Base-by-base conservation (phyloP, 495 filamentous ascomycete genomes). In the Parathielavia hyrcaniae region DNA sequence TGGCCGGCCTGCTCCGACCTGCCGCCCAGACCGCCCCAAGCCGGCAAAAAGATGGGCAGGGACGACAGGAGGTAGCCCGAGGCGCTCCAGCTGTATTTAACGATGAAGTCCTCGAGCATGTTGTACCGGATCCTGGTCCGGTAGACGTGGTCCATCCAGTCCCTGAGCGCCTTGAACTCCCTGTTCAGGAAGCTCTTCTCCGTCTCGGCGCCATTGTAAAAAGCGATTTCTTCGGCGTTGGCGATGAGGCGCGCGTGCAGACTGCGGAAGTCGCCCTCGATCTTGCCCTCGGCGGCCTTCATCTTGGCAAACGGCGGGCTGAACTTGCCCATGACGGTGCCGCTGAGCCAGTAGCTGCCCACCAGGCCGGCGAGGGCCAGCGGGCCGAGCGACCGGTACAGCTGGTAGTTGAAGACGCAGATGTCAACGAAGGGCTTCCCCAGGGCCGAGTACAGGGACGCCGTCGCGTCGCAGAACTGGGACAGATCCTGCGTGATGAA, bases 1-100 rank as follows among this genome's bases (percentile, higher is more conserved):
- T 63, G 65, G 9, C 71, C 75, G 32, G 53, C 62, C 6, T 85
- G 74, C 67, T 95, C 89, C 64, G 83, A 69, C 26, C 77, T 77
- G 32, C 87, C 88, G 38, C 84, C 90, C 9, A 89, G 71, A 50
- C 93, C 91, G 50, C 91, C 90, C 90, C 91, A 96, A 17, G 91
- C 88, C 6, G 95, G 95, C 11, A 99, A 81, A 78, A 97, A 97
- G 47, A 97, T 84, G 0, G 95, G 95, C 11, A 97, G 74, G 7
- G 93, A 95, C 30, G 91, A 91, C 22, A 97, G 77, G 43, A 97
- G 79, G 62, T 97, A 99, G 20, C 95, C 95, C 67, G 95, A 95
- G 0, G 95, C 93, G 58, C 90, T 96, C 95, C 95, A 99, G 60
- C 88, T 88, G 69, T 99, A 99, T 71, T 99, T 99, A 58, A 99